Evolutionary conservation across 78 protist genomes (phyloP).

Genomic region (Dictyostelium intermedium): DNA sequence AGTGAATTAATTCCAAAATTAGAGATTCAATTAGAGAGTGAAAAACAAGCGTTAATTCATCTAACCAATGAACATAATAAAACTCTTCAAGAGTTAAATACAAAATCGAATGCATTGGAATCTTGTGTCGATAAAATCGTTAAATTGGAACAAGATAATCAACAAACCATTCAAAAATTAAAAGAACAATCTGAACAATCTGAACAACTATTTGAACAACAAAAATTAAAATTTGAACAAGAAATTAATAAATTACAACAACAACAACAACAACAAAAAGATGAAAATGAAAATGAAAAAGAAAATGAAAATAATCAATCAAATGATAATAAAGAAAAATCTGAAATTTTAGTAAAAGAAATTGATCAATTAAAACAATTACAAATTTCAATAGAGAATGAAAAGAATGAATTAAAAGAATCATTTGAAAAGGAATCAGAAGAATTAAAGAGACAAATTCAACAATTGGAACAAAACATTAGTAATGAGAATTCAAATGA

Average conservation of each 20-base stretch:
- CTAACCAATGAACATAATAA: neutral
- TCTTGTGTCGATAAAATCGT: neutral
- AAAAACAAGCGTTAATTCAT: constrained; percentile 20
- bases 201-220: neutral
- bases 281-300: neutral
- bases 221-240: neutral
- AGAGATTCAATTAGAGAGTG: neutral
- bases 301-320: neutral
- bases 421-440: neutral
- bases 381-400: neutral
- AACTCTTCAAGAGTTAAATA: neutral
- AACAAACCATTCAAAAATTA: neutral
- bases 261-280: neutral
- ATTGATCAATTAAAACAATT: constrained; percentile 5
- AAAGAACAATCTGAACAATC: neutral
- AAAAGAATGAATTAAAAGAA: neutral
- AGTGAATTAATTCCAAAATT: neutral
- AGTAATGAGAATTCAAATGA: neutral
- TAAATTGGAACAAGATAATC: constrained; percentile 1
- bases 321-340: neutral
- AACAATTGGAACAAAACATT: neutral
- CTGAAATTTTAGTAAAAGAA: neutral
- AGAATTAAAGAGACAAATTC: neutral
- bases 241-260: neutral
- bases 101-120: neutral